Percentiles rank a stretch among this genome's conserved stretches.
phyloP scores from a whole-genome alignment of 306 rosid species.

The Lablab purpureus region DNA sequence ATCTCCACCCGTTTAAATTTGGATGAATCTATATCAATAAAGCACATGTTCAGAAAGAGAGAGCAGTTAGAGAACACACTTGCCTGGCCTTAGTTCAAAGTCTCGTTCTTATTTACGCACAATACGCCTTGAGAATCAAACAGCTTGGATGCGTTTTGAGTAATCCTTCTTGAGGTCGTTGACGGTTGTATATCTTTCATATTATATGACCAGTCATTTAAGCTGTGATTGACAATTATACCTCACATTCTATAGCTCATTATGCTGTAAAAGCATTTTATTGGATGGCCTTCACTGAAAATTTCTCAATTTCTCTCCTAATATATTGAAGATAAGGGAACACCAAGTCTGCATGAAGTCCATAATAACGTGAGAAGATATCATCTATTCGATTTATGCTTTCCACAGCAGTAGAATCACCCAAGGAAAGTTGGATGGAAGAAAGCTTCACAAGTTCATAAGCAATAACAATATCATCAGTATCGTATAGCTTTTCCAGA shows the following conservation, averaged over 20 bases:
- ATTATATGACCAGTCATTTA: constrained; percentile 26
- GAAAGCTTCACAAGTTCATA: constrained; percentile 86
- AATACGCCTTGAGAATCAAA: constrained; percentile 30
- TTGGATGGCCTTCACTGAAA: constrained; percentile 37
- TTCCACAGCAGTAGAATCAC: constrained; percentile 53
- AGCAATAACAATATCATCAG: constrained; percentile 82
- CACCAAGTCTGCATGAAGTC: constrained; percentile 62
- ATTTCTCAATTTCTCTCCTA: constrained; percentile 46
- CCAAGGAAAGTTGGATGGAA: constrained; percentile 74
- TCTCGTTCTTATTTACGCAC: constrained; percentile 18
- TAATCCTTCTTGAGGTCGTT: constrained; percentile 27
- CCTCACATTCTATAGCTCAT: constrained; percentile 32
- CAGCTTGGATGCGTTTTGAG: constrained; percentile 31
- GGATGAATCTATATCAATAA: constrained; percentile 28
- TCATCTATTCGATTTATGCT: constrained; percentile 57
- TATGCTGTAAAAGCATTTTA: constrained; percentile 36
- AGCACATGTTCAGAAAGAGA: constrained; percentile 18
- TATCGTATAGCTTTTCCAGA: constrained; percentile 75
- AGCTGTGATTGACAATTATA: constrained; percentile 17
- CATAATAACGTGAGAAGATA: constrained; percentile 75
- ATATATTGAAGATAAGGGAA: constrained; percentile 71
- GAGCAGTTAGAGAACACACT: constrained; percentile 28
- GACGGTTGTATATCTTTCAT: constrained; percentile 18
- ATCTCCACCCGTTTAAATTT: constrained; percentile 23
- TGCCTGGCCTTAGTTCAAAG: constrained; percentile 39